Percentiles rank a stretch among this genome's conserved stretches.
phyloP scores from a whole-genome alignment of 2,329 filamentous ascomycete species.

The Bisporella sp. region DNA sequence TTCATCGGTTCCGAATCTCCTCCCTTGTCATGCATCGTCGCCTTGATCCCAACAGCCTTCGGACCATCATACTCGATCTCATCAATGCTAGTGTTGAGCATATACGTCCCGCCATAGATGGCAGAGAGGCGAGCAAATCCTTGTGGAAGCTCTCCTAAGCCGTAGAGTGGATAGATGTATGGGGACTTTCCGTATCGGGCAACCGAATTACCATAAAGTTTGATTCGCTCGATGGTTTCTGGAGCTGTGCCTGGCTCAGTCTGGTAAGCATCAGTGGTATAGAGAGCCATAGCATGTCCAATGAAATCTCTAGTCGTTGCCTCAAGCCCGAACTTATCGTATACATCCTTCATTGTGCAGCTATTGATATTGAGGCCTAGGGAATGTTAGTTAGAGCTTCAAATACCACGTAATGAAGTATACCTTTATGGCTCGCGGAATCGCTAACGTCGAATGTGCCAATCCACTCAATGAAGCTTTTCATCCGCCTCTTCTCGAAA shows the following conservation, averaged over 20 bases:
- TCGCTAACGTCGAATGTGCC: conserved; percentile 79
- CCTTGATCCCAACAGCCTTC: conserved; percentile 94
- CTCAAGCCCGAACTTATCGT: conserved; percentile 96
- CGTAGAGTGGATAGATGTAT: conserved; percentile 98
- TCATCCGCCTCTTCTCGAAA: conserved; percentile 95
- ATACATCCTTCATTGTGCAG: conserved; percentile 95
- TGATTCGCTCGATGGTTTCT: conserved; percentile 85
- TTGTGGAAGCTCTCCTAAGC: conserved; percentile 92
- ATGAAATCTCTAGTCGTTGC: conserved; percentile 87
- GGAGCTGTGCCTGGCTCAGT: conserved; percentile 64
- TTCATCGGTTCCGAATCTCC: conserved; percentile 66
- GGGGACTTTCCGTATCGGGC: conserved; percentile 96
- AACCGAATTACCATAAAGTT: conserved; percentile 95
- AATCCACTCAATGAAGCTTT: conserved; percentile 94
- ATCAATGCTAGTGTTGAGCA: conserved; percentile 93
- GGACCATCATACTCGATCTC: conserved; percentile 78
- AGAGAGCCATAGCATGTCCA: conserved; percentile 96
- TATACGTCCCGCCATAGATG: conserved; percentile 98
- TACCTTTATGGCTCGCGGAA: conserved; percentile 83
- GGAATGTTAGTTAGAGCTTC: background rate
- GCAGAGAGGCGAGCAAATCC: conserved; percentile 95
- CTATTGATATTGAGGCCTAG: conserved; percentile 71
- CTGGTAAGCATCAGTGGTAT: conserved; percentile 84
- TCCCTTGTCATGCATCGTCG: conserved; percentile 87
- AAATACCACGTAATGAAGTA: background rate